Evolutionary conservation across 2,329 filamentous ascomycete species (phyloP), one percentile per base, ranked within the genome.

Genomic region (Monosporascus sp.): DNA sequence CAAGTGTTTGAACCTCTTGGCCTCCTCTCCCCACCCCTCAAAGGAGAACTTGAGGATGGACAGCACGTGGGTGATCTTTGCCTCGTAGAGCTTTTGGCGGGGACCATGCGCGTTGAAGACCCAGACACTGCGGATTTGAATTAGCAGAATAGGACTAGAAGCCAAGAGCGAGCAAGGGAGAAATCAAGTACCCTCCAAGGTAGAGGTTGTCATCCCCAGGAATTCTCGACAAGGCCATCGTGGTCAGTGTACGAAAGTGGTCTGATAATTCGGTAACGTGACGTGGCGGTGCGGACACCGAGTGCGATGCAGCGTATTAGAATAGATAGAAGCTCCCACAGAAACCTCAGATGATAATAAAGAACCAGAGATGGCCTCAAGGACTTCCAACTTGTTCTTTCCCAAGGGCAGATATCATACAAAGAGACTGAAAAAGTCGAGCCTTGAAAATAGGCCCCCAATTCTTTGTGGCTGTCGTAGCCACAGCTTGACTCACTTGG

Each of bases 51-150:
- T 76, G 64, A 83, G 72, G 54, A 94, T 88, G 5, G 92, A 96
- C n/a, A 97, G 77, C 31, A 97, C 82, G 72, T 97, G 92, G 3
- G 91, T 96, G 68, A 99, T 90, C 60, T 86, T 85, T 60, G 85
- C 83, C 58, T 87, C 81, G 59, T 81, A 74, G 48, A 97, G 77
- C 37, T 85, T 80, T 51, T 86, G 79, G 56, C 85, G 85, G 56
- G 88, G 85, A 55, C 86, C 85, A 57, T 63, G 58, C 35, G 60
- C 50, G 36, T 61, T 64, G 24, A 97, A 75, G 43, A 87, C 85
- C 74, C 92, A 92, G 59, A 96, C 81, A 54, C 92, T 96, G 71
- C 53, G 60, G 38, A 49, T 36, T 46, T 61, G 53, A 47, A 54
- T 59, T 50, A 62, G 53, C 52, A 48, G 18, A 18, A 41, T 18